A percentile compares a stretch with the other conserved stretches of the same genome.
Evolutionary conservation across 1,284 basidiomycete genomes (phyloP).

Genomic region (Rhizoctonia solani): DNA sequence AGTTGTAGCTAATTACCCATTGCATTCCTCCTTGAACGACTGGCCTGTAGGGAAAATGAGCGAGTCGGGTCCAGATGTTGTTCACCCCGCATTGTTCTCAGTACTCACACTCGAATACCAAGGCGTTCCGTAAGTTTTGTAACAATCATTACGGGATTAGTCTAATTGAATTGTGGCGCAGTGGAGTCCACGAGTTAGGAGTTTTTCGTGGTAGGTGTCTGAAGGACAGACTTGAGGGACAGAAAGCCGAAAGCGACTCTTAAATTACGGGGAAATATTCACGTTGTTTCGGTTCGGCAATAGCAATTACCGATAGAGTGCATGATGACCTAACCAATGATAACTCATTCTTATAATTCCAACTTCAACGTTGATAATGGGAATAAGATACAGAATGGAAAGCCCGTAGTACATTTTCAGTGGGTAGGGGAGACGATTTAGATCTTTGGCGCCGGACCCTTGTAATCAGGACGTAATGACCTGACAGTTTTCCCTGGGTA

Average conservation of each 20-base stretch:
- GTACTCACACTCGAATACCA: constrained; percentile 48
- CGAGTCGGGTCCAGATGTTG: not conserved
- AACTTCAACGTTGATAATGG: not conserved
- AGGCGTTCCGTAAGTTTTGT: constrained; percentile 52
- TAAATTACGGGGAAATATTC: not conserved
- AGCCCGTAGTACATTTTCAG: not conserved
- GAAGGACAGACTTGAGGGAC: too few species aligned
- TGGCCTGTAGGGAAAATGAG: constrained; percentile 53
- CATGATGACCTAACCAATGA: too few species aligned
- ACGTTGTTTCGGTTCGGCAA: not conserved
- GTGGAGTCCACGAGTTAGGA: not conserved
- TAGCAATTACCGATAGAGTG: not conserved
- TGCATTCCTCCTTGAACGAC: constrained; percentile 86
- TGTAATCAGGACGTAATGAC: constrained; percentile 77
- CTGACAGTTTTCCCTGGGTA: constrained; percentile 70
- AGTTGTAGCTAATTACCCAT: constrained; percentile 57
- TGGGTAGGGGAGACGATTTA: not conserved
- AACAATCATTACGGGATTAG: constrained; percentile 42
- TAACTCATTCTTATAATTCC: too few species aligned
- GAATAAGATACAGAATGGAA: constrained; percentile 18
- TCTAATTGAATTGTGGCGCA: not conserved
- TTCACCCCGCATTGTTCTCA: not conserved
- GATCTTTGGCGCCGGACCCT: constrained; percentile 43
- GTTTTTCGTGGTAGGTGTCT: too few species aligned
- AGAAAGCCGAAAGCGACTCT: not conserved